Percentiles rank a stretch among this genome's conserved stretches.
Conservation (phyloP, 2,329 filamentous ascomycete species). For the Xylaria sp. region DNA sequence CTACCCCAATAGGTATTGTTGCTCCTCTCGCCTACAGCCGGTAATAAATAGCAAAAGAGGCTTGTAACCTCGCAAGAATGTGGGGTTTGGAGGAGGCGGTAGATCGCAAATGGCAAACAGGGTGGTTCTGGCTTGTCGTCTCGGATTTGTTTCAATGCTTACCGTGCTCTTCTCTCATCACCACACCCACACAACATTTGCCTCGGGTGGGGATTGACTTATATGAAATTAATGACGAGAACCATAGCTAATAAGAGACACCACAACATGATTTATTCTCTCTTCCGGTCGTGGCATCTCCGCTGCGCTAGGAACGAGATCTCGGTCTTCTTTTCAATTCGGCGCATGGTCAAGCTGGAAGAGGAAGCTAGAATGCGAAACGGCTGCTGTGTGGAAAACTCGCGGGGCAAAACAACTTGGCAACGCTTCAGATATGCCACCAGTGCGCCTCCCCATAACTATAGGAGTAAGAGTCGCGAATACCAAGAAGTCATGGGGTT, state of each 20-base stretch:
- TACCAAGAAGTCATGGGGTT: neutral
- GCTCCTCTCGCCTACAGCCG: neutral
- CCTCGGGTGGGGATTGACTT: neutral
- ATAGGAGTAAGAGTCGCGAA: neutral
- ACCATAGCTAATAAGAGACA: neutral
- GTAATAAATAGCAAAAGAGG: no score
- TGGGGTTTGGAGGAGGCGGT: neutral
- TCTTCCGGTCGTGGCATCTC: neutral
- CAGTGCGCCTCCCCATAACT: neutral
- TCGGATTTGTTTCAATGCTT: constrained; percentile 16
- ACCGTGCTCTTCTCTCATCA: neutral
- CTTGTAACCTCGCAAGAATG: neutral
- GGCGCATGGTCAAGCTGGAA: neutral
- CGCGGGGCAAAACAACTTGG: constrained; percentile 3
- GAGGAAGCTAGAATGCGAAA: constrained; percentile 12
- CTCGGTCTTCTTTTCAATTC: neutral
- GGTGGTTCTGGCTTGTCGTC: constrained; percentile 11
- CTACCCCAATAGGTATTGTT: neutral
- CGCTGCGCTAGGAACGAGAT: neutral
- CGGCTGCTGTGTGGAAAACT: constrained; percentile 15
- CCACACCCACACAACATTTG: neutral
- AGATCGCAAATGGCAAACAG: neutral
- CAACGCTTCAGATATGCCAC: constrained; percentile 11
- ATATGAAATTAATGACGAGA: neutral
- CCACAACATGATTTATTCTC: neutral